Evolutionary conservation across 2,329 filamentous ascomycete genomes (phyloP).

Genomic region (Bimuria novae-zelandiae): DNA sequence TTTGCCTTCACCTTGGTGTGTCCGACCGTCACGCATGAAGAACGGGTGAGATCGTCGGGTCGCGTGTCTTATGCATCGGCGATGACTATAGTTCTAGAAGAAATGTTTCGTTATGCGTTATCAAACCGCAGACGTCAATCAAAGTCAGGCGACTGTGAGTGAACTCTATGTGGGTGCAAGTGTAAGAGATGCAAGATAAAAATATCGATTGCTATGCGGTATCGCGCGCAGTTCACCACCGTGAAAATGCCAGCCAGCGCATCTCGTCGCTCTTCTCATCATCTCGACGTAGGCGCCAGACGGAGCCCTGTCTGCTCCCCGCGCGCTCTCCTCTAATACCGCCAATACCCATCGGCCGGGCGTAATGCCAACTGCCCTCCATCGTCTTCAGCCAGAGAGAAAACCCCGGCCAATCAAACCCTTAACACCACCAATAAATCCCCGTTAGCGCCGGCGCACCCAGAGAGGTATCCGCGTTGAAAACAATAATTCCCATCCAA

Average conservation of each 20-base stretch:
- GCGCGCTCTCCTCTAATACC: conserved; percentile 4
- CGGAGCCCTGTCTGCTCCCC: conserved; percentile 1
- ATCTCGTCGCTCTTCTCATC: conserved; percentile 6
- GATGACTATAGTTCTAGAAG: conserved; percentile 3
- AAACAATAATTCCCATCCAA: conserved; percentile 16
- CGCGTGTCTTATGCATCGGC: neutral
- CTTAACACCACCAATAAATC: conserved; percentile 22
- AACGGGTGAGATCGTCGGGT: conserved; percentile 2
- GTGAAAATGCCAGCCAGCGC: neutral
- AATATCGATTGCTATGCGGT: conserved; percentile 3
- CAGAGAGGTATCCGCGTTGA: conserved; percentile 32
- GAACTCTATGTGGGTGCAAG: neutral
- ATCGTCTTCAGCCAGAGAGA: conserved; percentile 1
- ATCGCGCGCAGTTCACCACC: neutral
- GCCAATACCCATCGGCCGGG: conserved; percentile 2
- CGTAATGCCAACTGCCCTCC: neutral
- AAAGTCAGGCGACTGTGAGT: no score
- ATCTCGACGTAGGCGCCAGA: conserved; percentile 11
- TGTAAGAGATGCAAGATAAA: conserved; percentile 4
- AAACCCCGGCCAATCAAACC: conserved; percentile 9
- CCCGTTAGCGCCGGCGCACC: conserved; percentile 31
- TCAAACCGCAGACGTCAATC: no score
- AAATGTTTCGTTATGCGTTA: neutral
- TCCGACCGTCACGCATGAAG: neutral
- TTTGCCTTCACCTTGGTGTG: conserved; percentile 5